Percentiles rank a stretch among this genome's conserved stretches.
These are phyloP conservation scores for Trichophyton rubrum DNA, from an alignment of 2,329 filamentous ascomycete species.

Conservation along the genomic window DNA sequence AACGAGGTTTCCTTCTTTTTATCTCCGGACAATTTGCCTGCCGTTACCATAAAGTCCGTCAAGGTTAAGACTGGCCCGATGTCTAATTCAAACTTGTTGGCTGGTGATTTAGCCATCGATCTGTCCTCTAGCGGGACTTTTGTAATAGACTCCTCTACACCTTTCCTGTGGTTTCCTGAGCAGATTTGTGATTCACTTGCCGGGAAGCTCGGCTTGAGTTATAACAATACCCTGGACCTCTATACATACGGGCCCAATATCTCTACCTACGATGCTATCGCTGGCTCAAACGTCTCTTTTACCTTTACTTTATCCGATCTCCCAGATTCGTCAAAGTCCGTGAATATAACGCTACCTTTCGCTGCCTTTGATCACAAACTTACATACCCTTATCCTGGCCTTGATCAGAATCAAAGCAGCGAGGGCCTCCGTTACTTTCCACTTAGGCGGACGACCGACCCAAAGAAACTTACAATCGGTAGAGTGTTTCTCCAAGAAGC, in stretches of 20 bases:
- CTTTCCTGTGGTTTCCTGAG: conserved; percentile 30
- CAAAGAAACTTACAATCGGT: conserved; percentile 28
- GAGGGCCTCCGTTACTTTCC: conserved; percentile 28
- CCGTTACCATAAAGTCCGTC: conserved; percentile 22
- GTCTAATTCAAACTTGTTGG: conserved; percentile 4
- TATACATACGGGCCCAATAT: conserved; percentile 24
- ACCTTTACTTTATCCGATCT: conserved; percentile 26
- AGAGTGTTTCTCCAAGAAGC: conserved; percentile 32
- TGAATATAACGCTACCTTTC: conserved; percentile 29
- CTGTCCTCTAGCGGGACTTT: conserved; percentile 16
- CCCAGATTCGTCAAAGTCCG: conserved; percentile 16
- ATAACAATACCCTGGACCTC: conserved; percentile 24
- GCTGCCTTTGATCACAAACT: conserved; percentile 28
- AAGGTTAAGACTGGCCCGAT: conserved; percentile 14
- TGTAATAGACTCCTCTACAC: conserved; percentile 30
- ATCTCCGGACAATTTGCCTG: conserved; percentile 20
- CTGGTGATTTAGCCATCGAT: conserved; percentile 8
- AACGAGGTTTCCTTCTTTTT: conserved; percentile 21
- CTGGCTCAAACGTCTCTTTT: conserved; percentile 22
- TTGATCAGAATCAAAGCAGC: conserved; percentile 16
- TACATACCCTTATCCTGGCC: conserved; percentile 24
- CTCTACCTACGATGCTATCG: conserved; percentile 15
- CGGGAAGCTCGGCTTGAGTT: conserved; percentile 24
- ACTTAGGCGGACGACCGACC: conserved; percentile 24
- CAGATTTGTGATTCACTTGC: conserved; percentile 27